Conservation (phyloP, 352 stramenopile species). For the Phytophthora meadii region DNA sequence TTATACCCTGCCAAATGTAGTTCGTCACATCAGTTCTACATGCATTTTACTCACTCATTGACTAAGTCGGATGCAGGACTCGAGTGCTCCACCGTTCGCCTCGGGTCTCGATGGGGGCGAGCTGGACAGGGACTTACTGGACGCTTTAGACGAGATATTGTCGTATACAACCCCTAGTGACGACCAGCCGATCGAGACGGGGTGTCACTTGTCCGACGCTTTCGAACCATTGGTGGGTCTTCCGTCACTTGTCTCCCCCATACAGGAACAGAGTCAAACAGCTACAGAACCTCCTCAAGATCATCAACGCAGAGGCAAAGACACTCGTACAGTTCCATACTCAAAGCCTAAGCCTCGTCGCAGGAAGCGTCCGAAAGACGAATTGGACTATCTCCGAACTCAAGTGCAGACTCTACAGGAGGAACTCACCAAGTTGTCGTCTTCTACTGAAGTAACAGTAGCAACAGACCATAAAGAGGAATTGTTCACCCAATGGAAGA, state of each 20-base stretch:
- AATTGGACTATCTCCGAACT: slow-evolving; percentile 40
- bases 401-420: slow-evolving; percentile 31
- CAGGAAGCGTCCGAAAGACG: slow-evolving; percentile 40
- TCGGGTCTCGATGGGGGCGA: slow-evolving; percentile 11
- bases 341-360: slow-evolving; percentile 21
- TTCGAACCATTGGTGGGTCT: slow-evolving; percentile 18
- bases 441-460: neutral
- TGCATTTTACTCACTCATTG: no score
- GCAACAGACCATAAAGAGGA: slow-evolving; percentile 21
- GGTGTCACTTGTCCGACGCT: slow-evolving; percentile 26
- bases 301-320: slow-evolving; percentile 15
- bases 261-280: neutral
- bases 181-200: slow-evolving; percentile 10
- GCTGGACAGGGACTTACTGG: slow-evolving; percentile 28
- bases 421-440: slow-evolving; percentile 30
- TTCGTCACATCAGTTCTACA: no score
- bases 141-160: slow-evolving; percentile 33
- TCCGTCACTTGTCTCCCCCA: neutral
- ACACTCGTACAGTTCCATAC: slow-evolving; percentile 15
- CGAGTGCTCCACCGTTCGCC: neutral
- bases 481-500: slow-evolving; percentile 31
- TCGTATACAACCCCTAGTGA: slow-evolving; percentile 2
- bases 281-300: slow-evolving; percentile 1
- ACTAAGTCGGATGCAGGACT: neutral
- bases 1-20: no score